Base-by-base conservation (phyloP, 139 green algal genomes). In the Marvania coccoides region DNA sequence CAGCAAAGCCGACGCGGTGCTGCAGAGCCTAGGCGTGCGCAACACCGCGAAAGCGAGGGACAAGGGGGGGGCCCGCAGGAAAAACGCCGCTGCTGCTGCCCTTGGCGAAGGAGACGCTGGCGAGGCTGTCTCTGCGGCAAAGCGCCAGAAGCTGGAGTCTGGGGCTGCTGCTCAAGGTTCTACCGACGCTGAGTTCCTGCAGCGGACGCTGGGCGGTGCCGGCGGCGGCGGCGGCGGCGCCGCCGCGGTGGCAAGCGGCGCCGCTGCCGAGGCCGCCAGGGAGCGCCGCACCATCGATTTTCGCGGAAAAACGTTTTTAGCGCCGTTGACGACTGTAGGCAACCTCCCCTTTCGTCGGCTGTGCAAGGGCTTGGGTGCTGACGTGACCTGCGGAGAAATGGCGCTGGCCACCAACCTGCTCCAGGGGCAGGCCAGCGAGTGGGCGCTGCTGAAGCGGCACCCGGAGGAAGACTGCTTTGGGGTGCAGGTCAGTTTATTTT, bases 381-480 rank as follows among this genome's bases (percentile, higher is more conserved):
- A 99, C 62, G 79, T 99, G 24, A 98, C 93, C 4, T 89, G 79
- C 62, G 83, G 87, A 0, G 94, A 99, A 80, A 98, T 99, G 94
- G 92, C 94, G 0, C 68, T 99, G 72, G 85, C 81, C 10, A 95
- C 91, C 26, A 97, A 96, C 75, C 75, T 99, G 40, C 79, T 98
- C 37, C 78, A 91, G 79, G 91, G 91, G 0, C 85, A 97, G 65
- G 51, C 71, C 19, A 87, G 75, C 12, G 94, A 99, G 81, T 99
- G 94, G 94, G 94, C 94, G 30, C 85, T 99, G 69, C 61, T 98
- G 19, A 90, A 92, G 80, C 74, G 91, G 5, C 93, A 99, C 72
- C 81, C 85, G 33, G 75, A 57, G 26, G 94, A 99, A 72, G 84
- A 96, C 47, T 46, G 92, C 6, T 99, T 99, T 72, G 94, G 94